Percentiles rank a stretch among this genome's conserved stretches.
Evolutionary conservation across 208 protist genomes (phyloP).

Genomic region (Leishmania martiniquensis): DNA sequence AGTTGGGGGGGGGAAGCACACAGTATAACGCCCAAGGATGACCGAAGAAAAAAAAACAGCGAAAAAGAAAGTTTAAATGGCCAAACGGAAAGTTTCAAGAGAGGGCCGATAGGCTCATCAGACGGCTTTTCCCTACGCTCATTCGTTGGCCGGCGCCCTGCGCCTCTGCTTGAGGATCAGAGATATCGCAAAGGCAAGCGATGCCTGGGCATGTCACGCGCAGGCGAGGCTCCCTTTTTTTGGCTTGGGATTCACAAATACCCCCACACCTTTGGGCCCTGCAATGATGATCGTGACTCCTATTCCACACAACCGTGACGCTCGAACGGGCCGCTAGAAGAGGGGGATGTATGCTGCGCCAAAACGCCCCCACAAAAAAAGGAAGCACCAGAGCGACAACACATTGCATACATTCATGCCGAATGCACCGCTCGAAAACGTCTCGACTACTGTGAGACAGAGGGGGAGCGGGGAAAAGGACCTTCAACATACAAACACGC

Average conservation of each 20-base stretch:
- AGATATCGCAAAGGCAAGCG: not conserved
- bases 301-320: not conserved
- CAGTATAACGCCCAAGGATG: conserved; percentile 2
- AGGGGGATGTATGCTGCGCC: not conserved
- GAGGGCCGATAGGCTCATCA: too few species aligned
- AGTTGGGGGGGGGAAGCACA: not conserved
- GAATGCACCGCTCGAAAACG: too few species aligned
- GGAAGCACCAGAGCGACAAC: not conserved
- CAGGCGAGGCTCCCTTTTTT: not conserved
- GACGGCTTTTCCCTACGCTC: not conserved
- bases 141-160: not conserved
- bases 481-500: not conserved
- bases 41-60: conserved; percentile 15
- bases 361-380: not conserved
- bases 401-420: not conserved
- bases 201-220: not conserved
- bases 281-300: not conserved
- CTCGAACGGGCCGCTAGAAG: not conserved
- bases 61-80: not conserved
- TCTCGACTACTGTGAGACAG: not conserved
- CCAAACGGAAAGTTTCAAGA: too few species aligned
- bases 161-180: not conserved
- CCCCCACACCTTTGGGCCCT: not conserved
- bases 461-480: not conserved
- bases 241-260: not conserved